A percentile compares a stretch with the other conserved stretches of the same genome.
These are phyloP conservation scores for Syncephalis fuscata DNA, from an alignment of 371 early-diverging fungal genomes.

Conservation along the genomic window DNA sequence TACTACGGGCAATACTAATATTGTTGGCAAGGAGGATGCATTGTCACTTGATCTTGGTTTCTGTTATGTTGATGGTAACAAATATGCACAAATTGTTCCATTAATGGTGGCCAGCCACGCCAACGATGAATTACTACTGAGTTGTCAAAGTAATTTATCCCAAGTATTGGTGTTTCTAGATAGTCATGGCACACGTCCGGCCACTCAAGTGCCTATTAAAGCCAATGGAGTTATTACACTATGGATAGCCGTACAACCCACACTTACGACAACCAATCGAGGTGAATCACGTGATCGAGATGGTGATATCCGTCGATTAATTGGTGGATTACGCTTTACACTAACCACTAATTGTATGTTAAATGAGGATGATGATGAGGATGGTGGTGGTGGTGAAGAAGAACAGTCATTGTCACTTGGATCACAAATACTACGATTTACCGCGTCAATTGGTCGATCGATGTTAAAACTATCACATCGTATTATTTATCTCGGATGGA, in stretches of 20 bases:
- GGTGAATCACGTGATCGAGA: constrained; percentile 9
- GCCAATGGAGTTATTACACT: constrained; percentile 17
- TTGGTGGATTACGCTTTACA: constrained; percentile 69
- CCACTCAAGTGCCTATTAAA: no score
- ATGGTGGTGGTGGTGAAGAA: no score
- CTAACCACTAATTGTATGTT: constrained; percentile 15
- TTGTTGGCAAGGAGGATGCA: constrained; percentile 16
- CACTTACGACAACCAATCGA: constrained; percentile 21
- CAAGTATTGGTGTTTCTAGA: constrained; percentile 71
- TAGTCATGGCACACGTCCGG: constrained; percentile 9
- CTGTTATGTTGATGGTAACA: constrained; percentile 64
- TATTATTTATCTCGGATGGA: constrained; percentile 34
- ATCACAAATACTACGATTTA: constrained; percentile 65
- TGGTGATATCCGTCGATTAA: constrained; percentile 49
- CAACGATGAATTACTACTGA: constrained; percentile 39
- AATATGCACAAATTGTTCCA: constrained; percentile 58
- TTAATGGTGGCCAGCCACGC: constrained; percentile 53
- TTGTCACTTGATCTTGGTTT: constrained; percentile 68
- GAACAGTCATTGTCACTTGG: constrained; percentile 21
- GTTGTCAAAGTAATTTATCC: constrained; percentile 60
- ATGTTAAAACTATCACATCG: constrained; percentile 44
- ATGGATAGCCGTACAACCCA: constrained; percentile 72
- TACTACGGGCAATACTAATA: no score
- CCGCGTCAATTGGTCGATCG: constrained; percentile 66
- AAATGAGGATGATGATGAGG: neutral